Evolutionary conservation across 176 grass and related monocot genomes (phyloP).

Genomic region (Oryza meyeriana): DNA sequence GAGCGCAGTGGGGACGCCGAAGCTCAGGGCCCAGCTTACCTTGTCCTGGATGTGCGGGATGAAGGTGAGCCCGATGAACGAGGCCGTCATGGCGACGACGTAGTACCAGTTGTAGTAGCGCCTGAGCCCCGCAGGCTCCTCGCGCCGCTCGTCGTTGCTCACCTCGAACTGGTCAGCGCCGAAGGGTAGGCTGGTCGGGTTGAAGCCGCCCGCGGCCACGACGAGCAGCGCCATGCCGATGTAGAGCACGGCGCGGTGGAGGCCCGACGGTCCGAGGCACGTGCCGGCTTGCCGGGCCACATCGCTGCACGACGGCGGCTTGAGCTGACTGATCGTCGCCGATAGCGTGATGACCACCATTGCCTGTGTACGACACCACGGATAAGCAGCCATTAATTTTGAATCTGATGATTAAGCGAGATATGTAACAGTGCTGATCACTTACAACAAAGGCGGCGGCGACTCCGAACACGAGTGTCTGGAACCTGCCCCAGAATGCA

Average conservation of each 20-base stretch:
- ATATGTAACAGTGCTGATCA: too few species aligned
- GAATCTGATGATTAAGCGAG: too few species aligned
- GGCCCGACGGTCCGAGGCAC: slow-evolving; percentile 22
- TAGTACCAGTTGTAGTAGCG: slow-evolving; percentile 45
- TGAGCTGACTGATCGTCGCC: slow-evolving; percentile 17
- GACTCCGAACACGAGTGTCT: slow-evolving; percentile 13
- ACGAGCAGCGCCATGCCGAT: slow-evolving; percentile 29
- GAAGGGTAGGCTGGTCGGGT: slow-evolving; percentile 43
- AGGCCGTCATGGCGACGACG: background rate
- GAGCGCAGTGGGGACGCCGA: slow-evolving; percentile 37
- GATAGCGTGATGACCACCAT: slow-evolving; percentile 25
- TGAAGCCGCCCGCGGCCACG: slow-evolving; percentile 5
- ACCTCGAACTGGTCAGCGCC: slow-evolving; percentile 44
- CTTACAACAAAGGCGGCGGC: background rate
- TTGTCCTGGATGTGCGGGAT: slow-evolving; percentile 29
- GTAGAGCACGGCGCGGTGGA: slow-evolving; percentile 43
- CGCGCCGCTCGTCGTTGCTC: slow-evolving; percentile 5
- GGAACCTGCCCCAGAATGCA: slow-evolving; percentile 44
- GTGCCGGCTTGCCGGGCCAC: slow-evolving; percentile 1
- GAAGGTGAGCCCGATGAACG: slow-evolving; percentile 28
- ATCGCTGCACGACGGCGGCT: slow-evolving; percentile 18
- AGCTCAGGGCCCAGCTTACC: slow-evolving; percentile 40
- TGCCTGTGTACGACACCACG: background rate
- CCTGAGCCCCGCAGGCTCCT: background rate
- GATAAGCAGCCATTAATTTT: too few species aligned